Evolutionary conservation across 495 filamentous ascomycete species (phyloP).

Genomic region (Penicillium cosmopolitanum): DNA sequence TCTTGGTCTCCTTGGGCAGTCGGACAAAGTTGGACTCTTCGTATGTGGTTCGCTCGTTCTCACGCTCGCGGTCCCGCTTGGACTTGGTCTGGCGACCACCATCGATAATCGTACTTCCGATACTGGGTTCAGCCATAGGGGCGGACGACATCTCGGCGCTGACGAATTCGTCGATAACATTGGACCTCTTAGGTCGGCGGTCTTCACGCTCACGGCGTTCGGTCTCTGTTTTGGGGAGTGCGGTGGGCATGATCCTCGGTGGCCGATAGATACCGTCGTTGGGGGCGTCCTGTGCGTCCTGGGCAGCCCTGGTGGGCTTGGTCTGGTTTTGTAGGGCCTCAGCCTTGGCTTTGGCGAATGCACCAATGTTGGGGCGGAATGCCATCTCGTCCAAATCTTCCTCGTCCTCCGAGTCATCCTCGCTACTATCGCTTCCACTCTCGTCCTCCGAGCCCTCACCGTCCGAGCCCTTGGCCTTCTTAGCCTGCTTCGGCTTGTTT

Average conservation of each 20-base stretch:
- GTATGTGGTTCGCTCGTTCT: conserved; percentile 73
- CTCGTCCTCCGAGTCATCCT: conserved; percentile 40
- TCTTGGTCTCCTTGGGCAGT: conserved; percentile 79
- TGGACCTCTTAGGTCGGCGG: conserved; percentile 59
- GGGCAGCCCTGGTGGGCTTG: conserved; percentile 23
- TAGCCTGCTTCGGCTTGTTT: conserved; percentile 31
- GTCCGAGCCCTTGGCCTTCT: conserved; percentile 24
- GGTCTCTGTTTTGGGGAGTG: conserved; percentile 62
- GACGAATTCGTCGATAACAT: conserved; percentile 85
- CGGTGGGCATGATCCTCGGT: conserved; percentile 78
- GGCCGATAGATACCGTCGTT: conserved; percentile 76
- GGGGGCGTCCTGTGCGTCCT: conserved; percentile 23
- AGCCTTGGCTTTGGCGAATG: conserved; percentile 50
- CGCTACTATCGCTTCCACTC: conserved; percentile 39
- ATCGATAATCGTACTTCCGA: conserved; percentile 77
- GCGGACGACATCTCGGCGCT: conserved; percentile 75
- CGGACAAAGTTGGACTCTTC: conserved; percentile 88
- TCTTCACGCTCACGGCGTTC: conserved; percentile 60
- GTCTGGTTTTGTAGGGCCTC: conserved; percentile 30
- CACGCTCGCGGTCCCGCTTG: conserved; percentile 66
- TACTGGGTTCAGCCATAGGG: conserved; percentile 77
- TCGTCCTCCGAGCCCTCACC: conserved; percentile 32
- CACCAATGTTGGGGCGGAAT: conserved; percentile 67
- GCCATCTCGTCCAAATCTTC: conserved; percentile 65
- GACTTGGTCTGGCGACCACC: conserved; percentile 76